A percentile compares a stretch with the other conserved stretches of the same genome.
These are phyloP conservation scores for Naegleria fowleri DNA, from an alignment of 208 protist species.

Conservation along the genomic window DNA sequence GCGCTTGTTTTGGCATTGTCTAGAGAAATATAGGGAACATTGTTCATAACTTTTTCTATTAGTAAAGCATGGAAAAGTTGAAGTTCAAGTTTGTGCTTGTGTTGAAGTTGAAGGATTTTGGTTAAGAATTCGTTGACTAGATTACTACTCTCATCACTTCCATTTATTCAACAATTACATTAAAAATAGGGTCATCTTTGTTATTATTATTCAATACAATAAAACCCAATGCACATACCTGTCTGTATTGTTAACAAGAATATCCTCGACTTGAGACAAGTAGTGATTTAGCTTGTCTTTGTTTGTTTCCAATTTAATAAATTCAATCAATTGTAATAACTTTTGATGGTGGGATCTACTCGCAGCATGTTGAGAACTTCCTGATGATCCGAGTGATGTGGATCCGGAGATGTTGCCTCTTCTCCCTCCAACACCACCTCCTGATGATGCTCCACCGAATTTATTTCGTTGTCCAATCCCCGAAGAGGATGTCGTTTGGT, in stretches of 20 bases:
- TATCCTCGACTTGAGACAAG: background rate
- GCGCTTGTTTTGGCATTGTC: background rate
- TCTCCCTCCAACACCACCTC: background rate
- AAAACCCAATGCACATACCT: background rate
- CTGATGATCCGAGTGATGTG: background rate
- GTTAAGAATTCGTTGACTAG: background rate
- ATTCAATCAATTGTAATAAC: background rate
- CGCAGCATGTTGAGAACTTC: background rate
- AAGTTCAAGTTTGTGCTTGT: background rate
- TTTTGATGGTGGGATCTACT: background rate
- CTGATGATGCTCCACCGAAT: no score
- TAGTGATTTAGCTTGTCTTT: slow-evolving; percentile 6
- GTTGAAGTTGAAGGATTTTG: background rate
- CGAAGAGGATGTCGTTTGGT: background rate
- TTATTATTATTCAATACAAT: background rate
- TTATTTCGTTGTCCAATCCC: no score
- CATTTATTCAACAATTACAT: no score
- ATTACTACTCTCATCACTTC: background rate
- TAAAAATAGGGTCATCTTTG: background rate
- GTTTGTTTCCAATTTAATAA: background rate
- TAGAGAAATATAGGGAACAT: background rate
- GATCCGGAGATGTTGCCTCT: background rate
- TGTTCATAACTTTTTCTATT: background rate
- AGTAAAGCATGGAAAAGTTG: background rate
- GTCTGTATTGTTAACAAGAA: background rate